These are phyloP conservation scores for Tricholomella constricta DNA, from an alignment of 768 basidiomycete species.

Conservation along the genomic window DNA sequence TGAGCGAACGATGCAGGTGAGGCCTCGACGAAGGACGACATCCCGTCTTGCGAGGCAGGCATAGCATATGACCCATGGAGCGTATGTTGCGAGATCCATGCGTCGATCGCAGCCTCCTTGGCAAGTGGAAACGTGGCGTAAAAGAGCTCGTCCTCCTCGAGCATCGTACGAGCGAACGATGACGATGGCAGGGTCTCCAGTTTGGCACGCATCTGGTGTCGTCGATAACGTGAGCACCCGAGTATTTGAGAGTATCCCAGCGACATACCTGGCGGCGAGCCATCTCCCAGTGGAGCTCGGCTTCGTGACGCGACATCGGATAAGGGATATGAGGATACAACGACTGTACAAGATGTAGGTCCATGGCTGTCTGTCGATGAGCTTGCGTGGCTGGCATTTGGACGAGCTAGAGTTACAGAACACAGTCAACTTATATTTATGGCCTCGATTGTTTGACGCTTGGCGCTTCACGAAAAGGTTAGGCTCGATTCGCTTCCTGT, in stretches of 20 bases:
- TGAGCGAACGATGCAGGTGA: neutral
- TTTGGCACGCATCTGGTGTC: constrained; percentile 2
- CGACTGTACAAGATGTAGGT: neutral
- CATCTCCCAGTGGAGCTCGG: constrained; percentile 14
- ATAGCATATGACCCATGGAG: no score
- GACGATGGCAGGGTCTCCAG: constrained; percentile 4
- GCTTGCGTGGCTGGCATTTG: neutral
- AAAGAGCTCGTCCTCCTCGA: constrained; percentile 20
- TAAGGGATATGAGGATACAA: neutral
- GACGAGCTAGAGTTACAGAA: no score
- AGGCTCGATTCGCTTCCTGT: constrained; percentile 14
- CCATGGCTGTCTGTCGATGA: constrained; percentile 1
- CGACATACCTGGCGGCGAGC: constrained; percentile 11
- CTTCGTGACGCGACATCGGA: constrained; percentile 9
- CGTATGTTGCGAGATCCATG: constrained; percentile 9
- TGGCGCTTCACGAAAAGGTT: constrained; percentile 10
- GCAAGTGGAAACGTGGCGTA: constrained; percentile 22
- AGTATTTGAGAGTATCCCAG: no score
- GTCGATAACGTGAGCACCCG: neutral
- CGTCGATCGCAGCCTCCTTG: constrained; percentile 13
- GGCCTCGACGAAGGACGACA: neutral
- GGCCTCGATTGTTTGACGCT: neutral
- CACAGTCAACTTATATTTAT: no score
- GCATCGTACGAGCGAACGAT: constrained; percentile 17
- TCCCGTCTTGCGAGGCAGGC: neutral